Percentiles rank a stretch among this genome's conserved stretches.
These are phyloP conservation scores for Pythium dissotocum DNA, from an alignment of 352 stramenopile genomes.

Conservation along the genomic window DNA sequence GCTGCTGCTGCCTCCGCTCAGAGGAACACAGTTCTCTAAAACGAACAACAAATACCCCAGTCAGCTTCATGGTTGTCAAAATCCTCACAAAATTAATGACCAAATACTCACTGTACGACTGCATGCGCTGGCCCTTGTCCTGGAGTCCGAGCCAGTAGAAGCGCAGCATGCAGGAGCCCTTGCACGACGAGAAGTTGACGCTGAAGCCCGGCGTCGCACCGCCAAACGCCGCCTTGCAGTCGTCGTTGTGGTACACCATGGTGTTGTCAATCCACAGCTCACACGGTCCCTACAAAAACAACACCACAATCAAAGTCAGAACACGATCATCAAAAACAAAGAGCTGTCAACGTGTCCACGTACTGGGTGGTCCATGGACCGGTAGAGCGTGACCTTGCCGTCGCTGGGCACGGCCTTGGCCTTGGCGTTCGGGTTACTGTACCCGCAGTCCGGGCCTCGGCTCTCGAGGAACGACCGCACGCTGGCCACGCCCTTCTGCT, in stretches of 20 bases:
- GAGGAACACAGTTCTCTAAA: no score
- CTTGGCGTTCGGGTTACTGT: conserved; percentile 23
- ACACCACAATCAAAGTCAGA: neutral
- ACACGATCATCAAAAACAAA: no score
- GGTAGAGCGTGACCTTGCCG: conserved; percentile 16
- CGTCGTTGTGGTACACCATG: conserved; percentile 26
- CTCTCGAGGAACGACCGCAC: conserved; percentile 6
- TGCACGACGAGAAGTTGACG: conserved; percentile 26
- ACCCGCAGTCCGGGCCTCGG: conserved; percentile 17
- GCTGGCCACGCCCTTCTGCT: no score
- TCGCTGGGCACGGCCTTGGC: conserved; percentile 23
- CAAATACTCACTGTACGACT: conserved; percentile 14
- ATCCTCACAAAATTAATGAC: no score
- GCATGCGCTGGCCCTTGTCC: conserved; percentile 26
- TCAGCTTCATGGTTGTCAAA: no score
- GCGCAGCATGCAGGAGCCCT: conserved; percentile 21
- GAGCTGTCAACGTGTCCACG: neutral
- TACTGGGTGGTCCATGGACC: conserved; percentile 21
- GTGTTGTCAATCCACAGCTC: conserved; percentile 23
- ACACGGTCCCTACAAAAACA: conserved; percentile 7
- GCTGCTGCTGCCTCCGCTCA: no score
- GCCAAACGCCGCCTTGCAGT: conserved; percentile 20
- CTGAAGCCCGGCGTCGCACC: conserved; percentile 4
- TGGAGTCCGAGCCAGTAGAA: conserved; percentile 35
- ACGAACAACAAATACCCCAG: neutral